These are phyloP conservation scores for Stenogyne calaminthoides DNA, from an alignment of 305 asterid genomes.

Conservation along the genomic window DNA sequence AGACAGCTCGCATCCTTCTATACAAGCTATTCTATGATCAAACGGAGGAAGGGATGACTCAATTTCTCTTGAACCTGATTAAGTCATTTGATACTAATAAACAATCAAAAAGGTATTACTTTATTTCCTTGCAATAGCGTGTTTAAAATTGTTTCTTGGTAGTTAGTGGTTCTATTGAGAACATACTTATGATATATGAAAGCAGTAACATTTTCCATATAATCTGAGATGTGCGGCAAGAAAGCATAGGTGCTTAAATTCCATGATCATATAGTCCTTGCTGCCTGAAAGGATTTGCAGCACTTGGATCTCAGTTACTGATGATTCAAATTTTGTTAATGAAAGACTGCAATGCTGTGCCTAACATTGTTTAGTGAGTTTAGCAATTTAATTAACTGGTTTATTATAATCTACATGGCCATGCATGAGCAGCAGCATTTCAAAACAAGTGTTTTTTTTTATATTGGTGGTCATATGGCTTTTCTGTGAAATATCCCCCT, in stretches of 20 bases:
- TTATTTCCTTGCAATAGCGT: conserved; percentile 8
- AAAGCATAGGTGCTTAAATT: conserved; percentile 1
- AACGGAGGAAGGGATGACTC: conserved; percentile 98
- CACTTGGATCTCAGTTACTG: conserved; percentile 12
- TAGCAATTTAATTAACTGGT: not conserved
- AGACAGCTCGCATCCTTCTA: conserved; percentile 88
- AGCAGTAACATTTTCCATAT: not conserved
- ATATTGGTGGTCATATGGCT: not conserved
- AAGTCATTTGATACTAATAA: conserved; percentile 85
- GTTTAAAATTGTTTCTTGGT: not conserved
- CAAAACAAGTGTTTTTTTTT: conserved; percentile 1
- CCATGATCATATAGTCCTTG: not conserved
- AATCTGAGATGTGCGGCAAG: conserved; percentile 21
- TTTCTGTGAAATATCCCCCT: not conserved
- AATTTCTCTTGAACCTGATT: conserved; percentile 80
- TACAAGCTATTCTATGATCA: conserved; percentile 98
- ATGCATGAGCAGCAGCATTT: conserved; percentile 16
- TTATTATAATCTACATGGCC: not conserved
- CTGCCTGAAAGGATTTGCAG: conserved; percentile 14
- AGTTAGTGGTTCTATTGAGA: conserved; percentile 12
- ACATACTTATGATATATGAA: not conserved
- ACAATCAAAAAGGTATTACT: conserved; percentile 81
- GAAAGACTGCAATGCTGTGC: conserved; percentile 4
- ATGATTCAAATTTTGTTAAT: not conserved
- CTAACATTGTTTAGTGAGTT: not conserved